Evolutionary conservation across 2,329 filamentous ascomycete species (phyloP), one percentile per base, ranked within the genome.

Genomic region (Colletotrichum chrysophilum): DNA sequence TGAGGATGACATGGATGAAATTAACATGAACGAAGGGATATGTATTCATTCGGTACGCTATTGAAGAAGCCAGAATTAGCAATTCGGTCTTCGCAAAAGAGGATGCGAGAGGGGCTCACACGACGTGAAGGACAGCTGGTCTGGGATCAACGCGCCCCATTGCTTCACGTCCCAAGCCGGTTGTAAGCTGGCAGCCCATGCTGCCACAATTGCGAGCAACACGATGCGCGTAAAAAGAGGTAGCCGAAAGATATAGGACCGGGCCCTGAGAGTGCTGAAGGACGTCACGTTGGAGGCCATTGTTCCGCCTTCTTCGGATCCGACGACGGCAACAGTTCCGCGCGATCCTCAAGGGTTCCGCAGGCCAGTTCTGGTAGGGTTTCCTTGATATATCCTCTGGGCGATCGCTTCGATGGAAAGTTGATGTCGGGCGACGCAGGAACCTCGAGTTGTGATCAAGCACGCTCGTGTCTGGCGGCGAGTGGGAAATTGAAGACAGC

Each of bases 1-100:
- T 98, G 82, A 97, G 87, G 69, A 96, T 81, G 76, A 93, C 90
- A 85, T 98, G 97, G 79, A 98, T 88, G 83, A 97, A 90, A 80
- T 94, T 94, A 60, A 92, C 85, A 83, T 99, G 97, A 76, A 98
- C 92, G 72, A 99, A 88, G 1, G 96, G 95, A 82, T 95, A 99
- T 1, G 96, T 97, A 83, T 98, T 98, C 43, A 98, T 90, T 76
- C 97, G 93, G 85, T 98, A 96, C 87, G 98, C 96, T 98, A 83
- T 68, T 66, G 18, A 43, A 5, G 43, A 38, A 14, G 43, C n/a
- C 13, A 21, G 7, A 7, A 24, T 76, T 14, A 76, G 74, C 4
- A 62, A 7, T 34, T 21, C 14, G 21, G 30, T 12, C 9, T 60
- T 32, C 24, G 64, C 21, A 52, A 16, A 13, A 21, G 34, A 7